phyloP scores from a whole-genome alignment of 225 moss, liverwort and hornwort species.

The Bryum argenteum region DNA sequence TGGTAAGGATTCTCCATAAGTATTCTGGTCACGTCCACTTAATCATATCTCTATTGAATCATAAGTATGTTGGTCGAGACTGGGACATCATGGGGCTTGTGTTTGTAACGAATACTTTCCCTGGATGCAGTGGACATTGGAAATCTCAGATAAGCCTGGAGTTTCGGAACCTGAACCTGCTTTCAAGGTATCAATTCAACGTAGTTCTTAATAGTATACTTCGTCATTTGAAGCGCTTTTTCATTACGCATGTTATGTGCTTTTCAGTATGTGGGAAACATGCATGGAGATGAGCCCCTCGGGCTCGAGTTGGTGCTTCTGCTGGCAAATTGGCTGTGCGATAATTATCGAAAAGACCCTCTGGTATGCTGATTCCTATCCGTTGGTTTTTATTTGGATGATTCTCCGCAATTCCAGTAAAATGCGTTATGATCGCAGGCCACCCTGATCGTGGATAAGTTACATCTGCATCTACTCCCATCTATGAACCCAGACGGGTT shows the following conservation, averaged over 20 bases:
- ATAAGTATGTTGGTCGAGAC: not conserved
- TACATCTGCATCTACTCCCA: conserved; percentile 91
- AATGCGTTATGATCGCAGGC: conserved; percentile 53
- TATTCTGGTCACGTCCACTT: not conserved
- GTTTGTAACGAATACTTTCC: conserved; percentile 15
- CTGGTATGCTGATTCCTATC: conserved; percentile 43
- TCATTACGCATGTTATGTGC: too few species aligned
- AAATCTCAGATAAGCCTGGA: conserved; percentile 84
- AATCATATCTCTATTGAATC: not conserved
- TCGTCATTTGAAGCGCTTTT: not conserved
- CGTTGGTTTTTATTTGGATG: too few species aligned
- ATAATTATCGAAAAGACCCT: conserved; percentile 66
- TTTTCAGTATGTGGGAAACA: conserved; percentile 87
- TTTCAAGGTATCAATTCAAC: conserved; percentile 66
- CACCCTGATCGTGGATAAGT: conserved; percentile 69
- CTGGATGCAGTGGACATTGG: conserved; percentile 68
- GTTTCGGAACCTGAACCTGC: conserved; percentile 80
- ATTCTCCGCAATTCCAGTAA: not conserved
- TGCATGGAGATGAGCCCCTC: conserved; percentile 97
- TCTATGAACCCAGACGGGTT: conserved; percentile 97
- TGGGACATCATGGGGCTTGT: not conserved
- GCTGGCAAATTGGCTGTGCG: conserved; percentile 91
- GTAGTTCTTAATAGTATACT: not conserved
- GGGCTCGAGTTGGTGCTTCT: conserved; percentile 82
- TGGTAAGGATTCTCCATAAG: conserved; percentile 54